Evolutionary conservation across 202 grass and related monocot species (phyloP).

Genomic region (Digitaria exilis): DNA sequence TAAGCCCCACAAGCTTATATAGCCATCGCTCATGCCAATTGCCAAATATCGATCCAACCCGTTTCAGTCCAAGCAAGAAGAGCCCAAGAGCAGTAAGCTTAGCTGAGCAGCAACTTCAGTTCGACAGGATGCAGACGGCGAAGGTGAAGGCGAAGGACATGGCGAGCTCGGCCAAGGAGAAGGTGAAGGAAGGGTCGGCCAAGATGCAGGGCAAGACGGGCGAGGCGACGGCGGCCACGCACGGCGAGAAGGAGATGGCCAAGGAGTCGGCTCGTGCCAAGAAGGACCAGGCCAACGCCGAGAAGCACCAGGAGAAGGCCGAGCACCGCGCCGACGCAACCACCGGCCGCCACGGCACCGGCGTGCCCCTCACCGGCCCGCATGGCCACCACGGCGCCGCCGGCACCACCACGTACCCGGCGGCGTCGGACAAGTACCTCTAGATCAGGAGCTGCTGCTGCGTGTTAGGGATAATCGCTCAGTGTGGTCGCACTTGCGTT

Average conservation of each 20-base stretch:
- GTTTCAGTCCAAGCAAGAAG: background rate
- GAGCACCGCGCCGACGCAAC: slow-evolving; percentile 61
- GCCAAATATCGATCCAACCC: background rate
- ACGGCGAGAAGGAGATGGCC: slow-evolving; percentile 63
- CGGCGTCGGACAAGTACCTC: slow-evolving; percentile 54
- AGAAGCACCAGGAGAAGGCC: slow-evolving; percentile 77
- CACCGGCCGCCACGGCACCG: slow-evolving; percentile 37
- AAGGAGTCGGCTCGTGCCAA: slow-evolving; percentile 57
- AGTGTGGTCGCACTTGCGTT: background rate
- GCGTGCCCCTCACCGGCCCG: slow-evolving; percentile 57
- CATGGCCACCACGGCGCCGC: slow-evolving; percentile 29
- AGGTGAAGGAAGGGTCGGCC: slow-evolving; percentile 59
- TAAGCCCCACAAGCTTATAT: background rate
- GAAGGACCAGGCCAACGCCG: slow-evolving; percentile 63
- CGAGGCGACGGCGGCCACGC: slow-evolving; percentile 63
- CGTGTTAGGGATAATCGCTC: background rate
- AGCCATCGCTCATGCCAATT: background rate
- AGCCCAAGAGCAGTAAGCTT: background rate
- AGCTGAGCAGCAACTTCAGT: background rate
- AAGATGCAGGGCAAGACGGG: slow-evolving; percentile 69
- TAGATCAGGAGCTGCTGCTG: slow-evolving; percentile 25
- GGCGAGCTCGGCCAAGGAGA: slow-evolving; percentile 72
- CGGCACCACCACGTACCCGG: too few relatives aligned
- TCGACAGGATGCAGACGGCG: slow-evolving; percentile 56
- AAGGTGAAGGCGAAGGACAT: slow-evolving; percentile 86